Evolutionary conservation across 805 yeast genomes (phyloP), one percentile per base, ranked within the genome.

Genomic region (Kodamaea kaohsiungensis): DNA sequence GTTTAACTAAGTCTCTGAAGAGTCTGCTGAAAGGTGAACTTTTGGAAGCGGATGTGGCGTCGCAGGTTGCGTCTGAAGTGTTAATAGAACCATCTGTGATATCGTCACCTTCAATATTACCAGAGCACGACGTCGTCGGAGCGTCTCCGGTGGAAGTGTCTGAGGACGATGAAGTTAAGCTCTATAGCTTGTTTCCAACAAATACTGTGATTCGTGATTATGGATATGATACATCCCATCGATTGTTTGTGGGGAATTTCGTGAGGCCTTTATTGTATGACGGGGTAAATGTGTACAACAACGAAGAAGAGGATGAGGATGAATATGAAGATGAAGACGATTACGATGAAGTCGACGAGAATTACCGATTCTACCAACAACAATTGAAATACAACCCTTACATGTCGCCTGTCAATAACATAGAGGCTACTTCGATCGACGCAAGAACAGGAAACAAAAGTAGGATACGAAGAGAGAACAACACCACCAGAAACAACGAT

Each of bases 181-280:
- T 51, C 18, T 51, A 51, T 37, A 18, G 46, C 19, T 35, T 51
- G 17, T 60, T 56, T 40, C 66, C 69, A 13, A 60, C 64, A 10
- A 52, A 56, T 50, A 66, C 69, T 13, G 42, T 53, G 8, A 62
- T 65, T 18, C 56, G 56, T 18, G 70, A 66, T 52, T 66, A 49
- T 40, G 70, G 69, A 16, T 66, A 66, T 54, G 61, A 56, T 30
- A 50, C 46, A 25, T 42, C 37, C 27, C 65, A 65, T 40, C 65
- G 67, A 37, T 59, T 66, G 22, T 48, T 62, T 30, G 46, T 19
- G 13, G 68, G 66, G 39, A 58, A 62, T 48, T 64, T 54, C 42
- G 54, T 59, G 18, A 43, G 45, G 49, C 59, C 60, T n/a, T 35
- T 58, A 4, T 46, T 56, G n/a, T 58, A 58, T 39, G 59, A 58